Evolutionary conservation across 768 basidiomycete genomes (phyloP), one percentile per base, ranked within the genome.

Genomic region (Candolleomyces aberdarensis): DNA sequence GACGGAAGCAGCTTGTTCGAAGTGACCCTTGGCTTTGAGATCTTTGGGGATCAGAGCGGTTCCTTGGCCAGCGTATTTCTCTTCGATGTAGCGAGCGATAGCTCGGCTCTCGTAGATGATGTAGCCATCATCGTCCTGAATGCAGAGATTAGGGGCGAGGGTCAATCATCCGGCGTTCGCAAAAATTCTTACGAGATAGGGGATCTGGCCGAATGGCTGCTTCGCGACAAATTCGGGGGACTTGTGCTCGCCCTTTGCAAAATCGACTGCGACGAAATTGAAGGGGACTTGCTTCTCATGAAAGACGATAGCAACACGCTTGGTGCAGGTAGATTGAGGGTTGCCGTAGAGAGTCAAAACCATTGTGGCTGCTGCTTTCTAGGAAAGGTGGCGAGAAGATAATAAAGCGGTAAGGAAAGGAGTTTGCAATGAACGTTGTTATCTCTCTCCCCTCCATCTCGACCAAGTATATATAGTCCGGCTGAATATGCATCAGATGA

Each of bases 61-160:
- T 44, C 85, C 85, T 64, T 85, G 79, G 51, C 72, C 50, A 0
- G 78, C 69, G 63, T 86, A 83, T 67, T 88, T 89, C 60, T 70
- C 71, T 31, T 77, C 80, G 63, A 89, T 68, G 69, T 89, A 91
- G 17, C 85, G 82, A 8, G 68, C 67, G 56, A 89, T 88, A 0
- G 86, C 86, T 32, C 86, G 83, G 43, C 79, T 81, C 66, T 88
- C 87, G 72, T 80, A 88, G n/a, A 91, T 65, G 59, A 81, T 72
- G 69, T 89, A 83, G 3, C 85, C 87, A 44, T 85, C 85, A 26
- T 89, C 86, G 55, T 85, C 76, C 80, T 83, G n/a, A n/a, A 56
- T 17, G 39, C 39, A 20, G 5, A 52, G 17, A 40, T 14, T 10
- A 9, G 41, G 47, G 15, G 4, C 10, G 15, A 29, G 20, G 36